Conservation (phyloP, 305 asterid genomes). For the Solanum hybrid region DNA sequence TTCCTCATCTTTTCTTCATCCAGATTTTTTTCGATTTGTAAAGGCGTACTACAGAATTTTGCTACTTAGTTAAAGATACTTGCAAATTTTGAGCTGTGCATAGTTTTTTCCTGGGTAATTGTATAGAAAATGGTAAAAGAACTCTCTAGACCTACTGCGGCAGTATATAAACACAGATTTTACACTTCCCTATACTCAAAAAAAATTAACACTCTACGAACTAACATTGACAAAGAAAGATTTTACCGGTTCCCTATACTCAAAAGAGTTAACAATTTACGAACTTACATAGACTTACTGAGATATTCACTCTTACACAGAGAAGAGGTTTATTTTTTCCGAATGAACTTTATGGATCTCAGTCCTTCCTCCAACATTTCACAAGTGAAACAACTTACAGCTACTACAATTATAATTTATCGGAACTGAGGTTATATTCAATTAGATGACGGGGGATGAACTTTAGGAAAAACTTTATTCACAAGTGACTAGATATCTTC, state of each 20-base stretch:
- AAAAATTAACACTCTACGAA: not conserved
- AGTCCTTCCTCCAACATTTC: not conserved
- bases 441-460: not conserved
- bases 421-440: not conserved
- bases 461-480: not conserved
- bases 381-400: not conserved
- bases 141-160: not conserved
- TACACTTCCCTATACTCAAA: not conserved
- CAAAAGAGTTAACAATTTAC: not conserved
- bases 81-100: too few species aligned
- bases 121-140: not conserved
- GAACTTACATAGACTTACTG: not conserved
- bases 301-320: not conserved
- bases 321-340: not conserved
- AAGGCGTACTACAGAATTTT: not conserved
- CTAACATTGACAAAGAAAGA: not conserved
- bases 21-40: not conserved
- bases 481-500: not conserved
- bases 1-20: not conserved
- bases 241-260: not conserved
- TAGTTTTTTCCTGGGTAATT: too few species aligned
- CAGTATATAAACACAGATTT: not conserved
- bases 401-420: not conserved
- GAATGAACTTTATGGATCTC: not conserved
- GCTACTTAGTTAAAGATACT: too few species aligned